A percentile compares a stretch with the other conserved stretches of the same genome.
phyloP scores from a whole-genome alignment of 2,329 filamentous ascomycete genomes.

The Epichloe aotearoae region DNA sequence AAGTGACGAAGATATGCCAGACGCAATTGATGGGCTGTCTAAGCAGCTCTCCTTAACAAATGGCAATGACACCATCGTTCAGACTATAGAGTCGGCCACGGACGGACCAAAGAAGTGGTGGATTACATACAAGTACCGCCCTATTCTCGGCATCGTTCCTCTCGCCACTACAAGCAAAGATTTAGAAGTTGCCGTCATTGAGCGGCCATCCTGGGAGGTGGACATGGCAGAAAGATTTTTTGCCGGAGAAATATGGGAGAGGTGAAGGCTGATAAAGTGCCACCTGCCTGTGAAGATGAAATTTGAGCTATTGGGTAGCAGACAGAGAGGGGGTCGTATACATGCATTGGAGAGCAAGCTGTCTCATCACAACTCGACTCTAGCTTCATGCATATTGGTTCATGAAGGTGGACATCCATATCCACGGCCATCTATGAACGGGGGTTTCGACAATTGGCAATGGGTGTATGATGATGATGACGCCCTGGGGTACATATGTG shows the following conservation, averaged over 20 bases:
- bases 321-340: not conserved
- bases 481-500: too few species aligned
- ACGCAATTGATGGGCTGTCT: conserved; percentile 20
- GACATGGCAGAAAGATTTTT: conserved; percentile 62
- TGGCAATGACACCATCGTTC: conserved; percentile 9
- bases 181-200: conserved; percentile 75
- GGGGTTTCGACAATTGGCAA: not conserved
- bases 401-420: not conserved
- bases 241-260: conserved; percentile 41
- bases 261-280: conserved; percentile 10
- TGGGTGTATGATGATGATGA: not conserved
- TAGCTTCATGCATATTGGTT: not conserved
- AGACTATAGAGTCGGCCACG: conserved; percentile 7
- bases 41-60: conserved; percentile 18
- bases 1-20: conserved; percentile 26
- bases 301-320: not conserved
- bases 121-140: conserved; percentile 86
- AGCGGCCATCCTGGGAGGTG: conserved; percentile 74
- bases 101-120: conserved; percentile 39
- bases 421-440: not conserved
- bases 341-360: not conserved
- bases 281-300: not conserved
- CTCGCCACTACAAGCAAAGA: conserved; percentile 26
- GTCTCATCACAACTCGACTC: not conserved
- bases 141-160: conserved; percentile 64